phyloP scores from a whole-genome alignment of 768 basidiomycete genomes.

The Serendipita sp. region DNA sequence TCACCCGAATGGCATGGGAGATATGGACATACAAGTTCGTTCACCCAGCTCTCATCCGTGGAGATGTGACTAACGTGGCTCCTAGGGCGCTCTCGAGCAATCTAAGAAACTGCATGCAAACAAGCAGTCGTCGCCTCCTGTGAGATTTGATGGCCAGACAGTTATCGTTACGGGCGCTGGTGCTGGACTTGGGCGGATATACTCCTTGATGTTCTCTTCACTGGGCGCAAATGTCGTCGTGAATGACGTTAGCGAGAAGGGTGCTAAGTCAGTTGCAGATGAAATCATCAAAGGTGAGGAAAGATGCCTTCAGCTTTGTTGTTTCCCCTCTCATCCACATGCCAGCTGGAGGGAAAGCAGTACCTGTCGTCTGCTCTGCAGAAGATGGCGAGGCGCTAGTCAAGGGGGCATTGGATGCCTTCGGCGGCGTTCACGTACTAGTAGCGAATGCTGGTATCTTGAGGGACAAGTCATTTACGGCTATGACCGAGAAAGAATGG shows the following conservation, averaged over 20 bases:
- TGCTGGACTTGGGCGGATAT: conserved; percentile 81
- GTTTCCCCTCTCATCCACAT: neutral
- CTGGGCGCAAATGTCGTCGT: conserved; percentile 95
- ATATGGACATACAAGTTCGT: conserved; percentile 42
- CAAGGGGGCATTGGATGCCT: conserved; percentile 70
- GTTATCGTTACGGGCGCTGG: conserved; percentile 92
- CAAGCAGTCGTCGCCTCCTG: conserved; percentile 45
- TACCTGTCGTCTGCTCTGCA: conserved; percentile 65
- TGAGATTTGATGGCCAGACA: conserved; percentile 79
- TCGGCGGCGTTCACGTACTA: conserved; percentile 75
- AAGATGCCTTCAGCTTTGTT: neutral
- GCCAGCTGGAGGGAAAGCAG: conserved; percentile 78
- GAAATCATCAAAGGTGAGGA: conserved; percentile 61
- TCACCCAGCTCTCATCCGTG: neutral
- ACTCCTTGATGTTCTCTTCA: conserved; percentile 79
- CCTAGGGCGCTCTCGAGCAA: conserved; percentile 40
- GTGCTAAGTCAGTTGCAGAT: conserved; percentile 67
- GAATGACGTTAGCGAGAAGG: conserved; percentile 84
- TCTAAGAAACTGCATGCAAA: conserved; percentile 54
- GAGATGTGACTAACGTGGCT: neutral
- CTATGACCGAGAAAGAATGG: conserved; percentile 89
- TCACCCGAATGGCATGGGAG: conserved; percentile 51
- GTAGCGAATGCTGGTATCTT: conserved; percentile 89
- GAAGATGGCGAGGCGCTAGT: conserved; percentile 87
- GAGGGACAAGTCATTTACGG: conserved; percentile 80